These are phyloP conservation scores for Pythium guiyangense DNA, from an alignment of 352 stramenopile genomes.

Conservation along the genomic window DNA sequence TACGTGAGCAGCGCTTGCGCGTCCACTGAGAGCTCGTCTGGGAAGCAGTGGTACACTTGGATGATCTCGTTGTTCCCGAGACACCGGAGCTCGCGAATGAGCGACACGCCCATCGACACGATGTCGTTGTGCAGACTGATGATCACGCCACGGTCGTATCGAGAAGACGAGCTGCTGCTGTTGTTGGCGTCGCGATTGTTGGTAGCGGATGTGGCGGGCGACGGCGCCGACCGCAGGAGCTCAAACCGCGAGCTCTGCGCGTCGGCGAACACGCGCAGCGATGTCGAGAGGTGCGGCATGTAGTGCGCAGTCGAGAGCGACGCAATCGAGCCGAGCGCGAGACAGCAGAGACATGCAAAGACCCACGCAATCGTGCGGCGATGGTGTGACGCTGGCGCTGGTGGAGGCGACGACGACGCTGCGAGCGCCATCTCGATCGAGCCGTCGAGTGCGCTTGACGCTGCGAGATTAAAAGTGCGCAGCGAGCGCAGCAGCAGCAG, in stretches of 20 bases:
- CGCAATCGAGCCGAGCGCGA: conserved; percentile 26
- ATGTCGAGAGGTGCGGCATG: conserved; percentile 2
- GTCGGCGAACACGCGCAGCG: background rate
- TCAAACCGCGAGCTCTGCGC: background rate
- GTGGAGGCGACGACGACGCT: background rate
- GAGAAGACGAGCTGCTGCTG: conserved; percentile 1
- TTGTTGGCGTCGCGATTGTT: too few species aligned
- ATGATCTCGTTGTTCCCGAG: conserved; percentile 35
- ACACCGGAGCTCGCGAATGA: conserved; percentile 53
- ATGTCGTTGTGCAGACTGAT: conserved; percentile 40
- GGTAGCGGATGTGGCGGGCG: background rate
- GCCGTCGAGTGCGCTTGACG: background rate
- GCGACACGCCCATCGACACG: conserved; percentile 41
- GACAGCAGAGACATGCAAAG: conserved; percentile 33
- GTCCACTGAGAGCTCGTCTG: conserved; percentile 34
- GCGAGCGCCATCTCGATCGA: background rate
- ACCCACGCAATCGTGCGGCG: conserved; percentile 23
- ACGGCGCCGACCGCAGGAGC: conserved; percentile 5
- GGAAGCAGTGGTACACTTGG: conserved; percentile 42
- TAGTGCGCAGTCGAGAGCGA: conserved; percentile 24
- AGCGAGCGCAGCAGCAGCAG: too few species aligned
- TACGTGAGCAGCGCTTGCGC: conserved; percentile 28
- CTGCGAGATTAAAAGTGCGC: background rate
- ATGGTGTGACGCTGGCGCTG: conserved; percentile 1
- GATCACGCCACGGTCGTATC: conserved; percentile 24